These are phyloP conservation scores for Asparagopsis taxiformis DNA, from an alignment of 31 red algal genomes.

Conservation along the genomic window DNA sequence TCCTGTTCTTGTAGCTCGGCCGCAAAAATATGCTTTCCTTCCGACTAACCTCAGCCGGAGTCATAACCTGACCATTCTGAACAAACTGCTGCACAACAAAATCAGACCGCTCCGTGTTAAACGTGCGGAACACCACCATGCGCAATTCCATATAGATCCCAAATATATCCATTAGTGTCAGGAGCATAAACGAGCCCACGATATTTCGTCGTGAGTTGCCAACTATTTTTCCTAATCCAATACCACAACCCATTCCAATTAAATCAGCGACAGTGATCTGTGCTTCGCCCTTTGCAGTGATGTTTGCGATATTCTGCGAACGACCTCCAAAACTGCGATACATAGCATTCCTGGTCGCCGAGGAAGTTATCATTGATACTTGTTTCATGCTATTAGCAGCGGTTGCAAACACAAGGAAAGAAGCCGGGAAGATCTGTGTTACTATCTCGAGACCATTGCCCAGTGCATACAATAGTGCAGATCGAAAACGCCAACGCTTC, in stretches of 20 bases:
- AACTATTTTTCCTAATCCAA: slow-evolving; percentile 84
- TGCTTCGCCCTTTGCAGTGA: slow-evolving; percentile 99
- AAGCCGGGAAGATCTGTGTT: slow-evolving; percentile 94
- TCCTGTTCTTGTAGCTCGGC: slow-evolving; percentile 56
- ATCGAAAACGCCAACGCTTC: slow-evolving; percentile 93
- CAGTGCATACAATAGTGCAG: slow-evolving; percentile 86
- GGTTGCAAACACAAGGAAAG: slow-evolving; percentile 93
- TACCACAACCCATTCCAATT: slow-evolving; percentile 92
- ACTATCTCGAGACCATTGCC: slow-evolving; percentile 97
- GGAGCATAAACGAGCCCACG: slow-evolving; percentile 55
- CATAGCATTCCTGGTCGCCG: slow-evolving; percentile 98
- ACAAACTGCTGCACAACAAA: slow-evolving; percentile 78
- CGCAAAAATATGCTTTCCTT: slow-evolving; percentile 85
- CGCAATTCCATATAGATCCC: slow-evolving; percentile 97
- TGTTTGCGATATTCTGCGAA: slow-evolving; percentile 96
- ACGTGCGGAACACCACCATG: slow-evolving; percentile 87
- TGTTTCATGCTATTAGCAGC: slow-evolving; percentile 95
- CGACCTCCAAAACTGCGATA: slow-evolving; percentile 95
- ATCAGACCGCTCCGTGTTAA: slow-evolving; percentile 88
- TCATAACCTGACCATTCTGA: slow-evolving; percentile 42
- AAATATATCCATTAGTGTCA: slow-evolving; percentile 83
- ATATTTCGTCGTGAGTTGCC: slow-evolving; percentile 68
- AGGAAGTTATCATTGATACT: slow-evolving; percentile 92
- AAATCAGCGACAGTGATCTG: slow-evolving; percentile 98
- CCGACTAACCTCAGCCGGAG: slow-evolving; percentile 70